Conservation (phyloP, 2,329 filamentous ascomycete species). For the Alternaria infectoria region DNA sequence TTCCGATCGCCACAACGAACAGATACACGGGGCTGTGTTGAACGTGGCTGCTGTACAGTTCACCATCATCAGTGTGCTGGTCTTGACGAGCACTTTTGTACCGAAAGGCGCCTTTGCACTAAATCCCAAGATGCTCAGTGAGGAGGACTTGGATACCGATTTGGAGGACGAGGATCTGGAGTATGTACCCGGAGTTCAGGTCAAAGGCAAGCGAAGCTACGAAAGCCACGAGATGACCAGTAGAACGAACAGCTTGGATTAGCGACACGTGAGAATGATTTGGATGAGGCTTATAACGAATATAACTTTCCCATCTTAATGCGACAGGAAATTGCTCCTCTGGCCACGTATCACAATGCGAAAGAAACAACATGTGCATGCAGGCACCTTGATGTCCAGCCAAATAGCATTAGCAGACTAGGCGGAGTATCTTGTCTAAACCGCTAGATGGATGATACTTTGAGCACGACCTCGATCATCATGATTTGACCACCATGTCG, state of each 20-base stretch:
- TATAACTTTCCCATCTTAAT: neutral
- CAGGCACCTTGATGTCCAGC: neutral
- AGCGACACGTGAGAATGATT: neutral
- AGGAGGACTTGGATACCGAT: constrained; percentile 48
- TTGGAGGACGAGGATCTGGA: constrained; percentile 35
- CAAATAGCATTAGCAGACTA: neutral
- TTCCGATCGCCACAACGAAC: constrained; percentile 44
- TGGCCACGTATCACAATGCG: neutral
- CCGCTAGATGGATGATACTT: neutral
- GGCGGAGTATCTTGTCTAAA: neutral
- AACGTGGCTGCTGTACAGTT: constrained; percentile 58
- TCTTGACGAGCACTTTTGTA: constrained; percentile 55
- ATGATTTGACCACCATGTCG: neutral
- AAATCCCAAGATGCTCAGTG: constrained; percentile 54
- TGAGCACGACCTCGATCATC: neutral
- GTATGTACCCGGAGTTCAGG: constrained; percentile 25
- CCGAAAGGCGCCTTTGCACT: constrained; percentile 53
- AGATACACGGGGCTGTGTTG: constrained; percentile 51
- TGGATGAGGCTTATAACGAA: neutral
- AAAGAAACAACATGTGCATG: neutral
- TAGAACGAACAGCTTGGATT: constrained; percentile 20
- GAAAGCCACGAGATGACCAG: constrained; percentile 34
- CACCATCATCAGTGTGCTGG: constrained; percentile 51
- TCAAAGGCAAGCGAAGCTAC: constrained; percentile 24
- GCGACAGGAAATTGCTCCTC: neutral